Evolutionary conservation across 2,329 filamentous ascomycete genomes (phyloP).

Genomic region (Biscogniauxia mediterranea): DNA sequence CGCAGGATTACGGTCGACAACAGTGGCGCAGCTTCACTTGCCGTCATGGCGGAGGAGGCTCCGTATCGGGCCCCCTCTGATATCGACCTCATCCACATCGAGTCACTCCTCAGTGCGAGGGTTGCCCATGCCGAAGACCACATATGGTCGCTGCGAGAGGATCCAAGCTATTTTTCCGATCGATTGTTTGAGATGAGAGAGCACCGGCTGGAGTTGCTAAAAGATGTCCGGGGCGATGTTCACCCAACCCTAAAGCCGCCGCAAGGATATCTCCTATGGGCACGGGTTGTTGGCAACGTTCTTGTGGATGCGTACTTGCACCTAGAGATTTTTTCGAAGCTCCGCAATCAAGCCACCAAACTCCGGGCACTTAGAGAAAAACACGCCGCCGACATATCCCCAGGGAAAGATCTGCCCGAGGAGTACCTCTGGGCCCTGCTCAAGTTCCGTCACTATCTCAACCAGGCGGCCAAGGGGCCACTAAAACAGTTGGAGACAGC

Average conservation of each 20-base stretch:
- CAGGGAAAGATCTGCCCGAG: conserved; percentile 36
- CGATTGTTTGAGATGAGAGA: conserved; percentile 42
- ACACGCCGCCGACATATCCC: conserved; percentile 33
- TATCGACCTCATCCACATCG: conserved; percentile 46
- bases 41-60: conserved; percentile 44
- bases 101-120: conserved; percentile 43
- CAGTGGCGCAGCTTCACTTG: conserved; percentile 37
- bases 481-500: conserved; percentile 27
- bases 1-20: no score
- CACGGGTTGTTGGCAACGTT: conserved; percentile 35
- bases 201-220: conserved; percentile 45
- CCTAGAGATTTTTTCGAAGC: conserved; percentile 39
- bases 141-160: conserved; percentile 54
- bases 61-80: conserved; percentile 50
- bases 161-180: conserved; percentile 55
- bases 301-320: conserved; percentile 34
- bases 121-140: conserved; percentile 49
- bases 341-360: conserved; percentile 33
- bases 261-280: conserved; percentile 36
- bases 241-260: conserved; percentile 25
- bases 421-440: conserved; percentile 40
- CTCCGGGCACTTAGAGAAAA: conserved; percentile 32
- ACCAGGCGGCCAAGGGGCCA: conserved; percentile 32
- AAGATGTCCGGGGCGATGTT: conserved; percentile 35
- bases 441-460: conserved; percentile 38